A percentile compares a stretch with the other conserved stretches of the same genome.
Conservation (phyloP, 768 basidiomycete genomes). For the Podaxis sp. region DNA sequence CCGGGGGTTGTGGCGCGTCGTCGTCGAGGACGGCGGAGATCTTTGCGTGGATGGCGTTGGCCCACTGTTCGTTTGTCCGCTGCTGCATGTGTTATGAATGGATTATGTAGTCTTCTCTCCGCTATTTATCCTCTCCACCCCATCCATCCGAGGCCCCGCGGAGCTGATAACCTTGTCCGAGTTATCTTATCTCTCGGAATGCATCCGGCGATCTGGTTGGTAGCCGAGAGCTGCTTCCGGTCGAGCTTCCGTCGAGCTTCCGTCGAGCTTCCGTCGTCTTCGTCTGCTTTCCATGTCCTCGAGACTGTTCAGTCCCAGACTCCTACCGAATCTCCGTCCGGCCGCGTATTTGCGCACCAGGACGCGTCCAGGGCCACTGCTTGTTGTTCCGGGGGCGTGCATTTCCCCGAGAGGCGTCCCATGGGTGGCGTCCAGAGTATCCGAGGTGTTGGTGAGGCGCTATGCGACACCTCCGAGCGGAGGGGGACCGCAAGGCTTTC, state of each 20-base stretch:
- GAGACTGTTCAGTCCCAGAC: background rate
- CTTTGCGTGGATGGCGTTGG: conserved; percentile 26
- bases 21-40: conserved; percentile 24
- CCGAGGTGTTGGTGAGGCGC: background rate
- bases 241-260: too few species aligned
- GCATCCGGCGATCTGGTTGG: background rate
- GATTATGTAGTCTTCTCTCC: background rate
- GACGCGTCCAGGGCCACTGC: background rate
- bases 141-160: background rate
- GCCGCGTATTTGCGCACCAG: background rate
- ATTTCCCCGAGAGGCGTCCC: background rate
- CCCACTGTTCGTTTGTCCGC: conserved; percentile 33
- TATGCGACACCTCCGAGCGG: conserved; percentile 33
- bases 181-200: background rate
- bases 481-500: conserved; percentile 48
- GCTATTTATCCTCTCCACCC: background rate
- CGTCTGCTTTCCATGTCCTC: background rate
- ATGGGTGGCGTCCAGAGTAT: too few species aligned
- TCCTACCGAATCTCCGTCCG: background rate
- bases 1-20: background rate
- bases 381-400: background rate
- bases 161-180: background rate
- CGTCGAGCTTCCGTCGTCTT: background rate
- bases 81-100: background rate
- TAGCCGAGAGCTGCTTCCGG: background rate